Evolutionary conservation across 2,329 filamentous ascomycete species (phyloP).

Genomic region (Epichloe sibirici): DNA sequence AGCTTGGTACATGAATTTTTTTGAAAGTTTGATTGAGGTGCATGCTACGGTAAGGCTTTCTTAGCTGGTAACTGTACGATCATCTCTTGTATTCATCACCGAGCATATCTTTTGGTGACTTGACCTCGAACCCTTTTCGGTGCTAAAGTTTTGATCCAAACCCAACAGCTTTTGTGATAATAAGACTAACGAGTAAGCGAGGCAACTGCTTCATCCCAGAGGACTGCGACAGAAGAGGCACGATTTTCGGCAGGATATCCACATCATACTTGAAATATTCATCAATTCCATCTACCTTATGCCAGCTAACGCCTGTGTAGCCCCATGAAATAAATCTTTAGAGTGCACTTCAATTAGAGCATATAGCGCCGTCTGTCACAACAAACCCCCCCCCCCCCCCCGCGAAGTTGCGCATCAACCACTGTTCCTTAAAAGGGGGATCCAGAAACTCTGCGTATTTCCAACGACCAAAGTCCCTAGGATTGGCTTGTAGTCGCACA

Average conservation of each 20-base stretch:
- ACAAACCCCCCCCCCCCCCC: background rate
- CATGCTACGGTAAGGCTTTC: too few species aligned
- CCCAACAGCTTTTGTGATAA: too few species aligned
- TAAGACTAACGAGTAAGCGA: too few species aligned
- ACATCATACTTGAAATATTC: slow-evolving; percentile 2
- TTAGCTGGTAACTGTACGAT: too few species aligned
- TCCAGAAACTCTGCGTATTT: slow-evolving; percentile 1
- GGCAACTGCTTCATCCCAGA: too few species aligned
- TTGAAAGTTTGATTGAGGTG: too few species aligned
- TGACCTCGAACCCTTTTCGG: too few species aligned
- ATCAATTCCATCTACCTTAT: slow-evolving; percentile 11
- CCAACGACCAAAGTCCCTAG: background rate
- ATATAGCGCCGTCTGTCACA: background rate
- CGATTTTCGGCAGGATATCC: background rate
- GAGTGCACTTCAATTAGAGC: background rate
- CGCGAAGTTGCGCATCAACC: background rate
- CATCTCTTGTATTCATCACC: too few species aligned
- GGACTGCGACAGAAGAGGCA: background rate
- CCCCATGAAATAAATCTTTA: background rate
- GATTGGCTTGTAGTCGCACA: background rate
- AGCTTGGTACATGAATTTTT: too few species aligned
- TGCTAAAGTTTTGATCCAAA: too few species aligned
- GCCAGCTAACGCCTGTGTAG: slow-evolving; percentile 9
- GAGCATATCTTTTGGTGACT: too few species aligned
- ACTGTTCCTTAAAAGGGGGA: background rate